Evolutionary conservation across 257 asterid genomes (phyloP), one percentile per base, ranked within the genome.

Genomic region (Solanum dulcamara): DNA sequence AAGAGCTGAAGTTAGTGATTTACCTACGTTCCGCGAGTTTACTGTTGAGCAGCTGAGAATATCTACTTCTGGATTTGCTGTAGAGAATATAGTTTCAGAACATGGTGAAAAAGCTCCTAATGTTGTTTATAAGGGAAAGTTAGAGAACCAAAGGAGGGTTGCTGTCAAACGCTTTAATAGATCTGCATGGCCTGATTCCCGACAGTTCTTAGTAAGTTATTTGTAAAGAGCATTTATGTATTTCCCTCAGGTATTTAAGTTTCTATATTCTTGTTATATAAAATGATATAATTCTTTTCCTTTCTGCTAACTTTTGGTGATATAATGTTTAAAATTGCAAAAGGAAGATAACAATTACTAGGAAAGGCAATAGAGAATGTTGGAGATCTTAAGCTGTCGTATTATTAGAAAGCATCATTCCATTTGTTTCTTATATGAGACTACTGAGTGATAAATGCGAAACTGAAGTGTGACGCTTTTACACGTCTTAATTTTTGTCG

Each of bases 61-160:
- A 13, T 96, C 98, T 33, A 96, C 99, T 14, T 93, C 98, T 60
- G 98, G 98, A 55, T 96, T 96, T 88, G 97, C 99, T 9, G 95
- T 92, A 35, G 98, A 95, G 90, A 96, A 94, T 89, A 96, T 96
- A 77, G 97, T 96, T 55, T 96, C 99, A 37, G 99, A 94, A 86
- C 98, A 95, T 68, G 99, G 98, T 55, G 99, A 96, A 91, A 94
- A 96, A 89, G 99, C 99, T 33, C 99, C 98, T 2, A 96, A 96
- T 68, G 70, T 84, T 72, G 86, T 84, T 84, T 84, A 84, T 68
- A 84, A 84, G 35, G 86, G 81, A 1, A 96, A 93, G 91, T 85
- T 93, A 90, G 99, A 94, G 48, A 93, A 93, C 87, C 98, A 95
- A 91, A 89, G 91, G 90, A 89, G 95, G 28, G 87, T 96, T 86